A percentile compares a stretch with the other conserved stretches of the same genome.
Conservation (phyloP, 2,329 filamentous ascomycete species). For the Mycocentrospora acerina region DNA sequence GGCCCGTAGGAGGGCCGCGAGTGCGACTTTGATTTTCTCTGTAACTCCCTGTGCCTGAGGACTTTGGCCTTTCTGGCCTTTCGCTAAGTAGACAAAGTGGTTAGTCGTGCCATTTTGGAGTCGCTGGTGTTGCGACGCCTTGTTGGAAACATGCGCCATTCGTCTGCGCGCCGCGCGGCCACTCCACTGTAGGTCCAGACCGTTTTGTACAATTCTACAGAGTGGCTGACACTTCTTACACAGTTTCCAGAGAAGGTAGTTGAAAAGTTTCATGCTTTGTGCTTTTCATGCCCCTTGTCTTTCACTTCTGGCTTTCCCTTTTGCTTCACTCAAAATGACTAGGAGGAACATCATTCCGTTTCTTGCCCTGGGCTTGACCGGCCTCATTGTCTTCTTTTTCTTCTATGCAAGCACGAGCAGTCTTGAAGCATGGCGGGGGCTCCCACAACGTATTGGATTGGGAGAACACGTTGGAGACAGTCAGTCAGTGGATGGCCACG, state of each 20-base stretch:
- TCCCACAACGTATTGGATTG: slow-evolving; percentile 46
- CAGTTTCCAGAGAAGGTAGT: too few species aligned
- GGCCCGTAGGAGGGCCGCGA: too few species aligned
- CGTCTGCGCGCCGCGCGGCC: slow-evolving; percentile 3
- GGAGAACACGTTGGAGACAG: slow-evolving; percentile 36
- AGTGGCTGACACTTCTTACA: too few species aligned
- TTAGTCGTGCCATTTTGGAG: too few species aligned
- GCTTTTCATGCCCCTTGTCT: too few species aligned
- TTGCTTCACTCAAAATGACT: slow-evolving; percentile 28
- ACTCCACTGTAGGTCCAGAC: slow-evolving; percentile 7
- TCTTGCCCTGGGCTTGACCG: slow-evolving; percentile 27
- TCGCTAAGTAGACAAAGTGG: too few species aligned
- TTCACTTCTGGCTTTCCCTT: too few species aligned
- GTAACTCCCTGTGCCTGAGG: too few species aligned
- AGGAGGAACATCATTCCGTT: slow-evolving; percentile 33
- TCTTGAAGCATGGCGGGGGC: slow-evolving; percentile 38
- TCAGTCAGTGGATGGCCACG: slow-evolving; percentile 15
- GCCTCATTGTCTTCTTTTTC: slow-evolving; percentile 44
- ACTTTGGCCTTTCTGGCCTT: too few species aligned
- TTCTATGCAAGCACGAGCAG: slow-evolving; percentile 39
- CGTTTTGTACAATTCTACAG: not conserved
- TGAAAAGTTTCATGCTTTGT: too few species aligned
- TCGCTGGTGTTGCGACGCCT: slow-evolving; percentile 1
- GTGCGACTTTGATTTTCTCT: too few species aligned
- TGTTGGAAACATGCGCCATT: too few species aligned